Evolutionary conservation across 345 rosid species (phyloP).

Genomic region (Hevea brasiliensis): DNA sequence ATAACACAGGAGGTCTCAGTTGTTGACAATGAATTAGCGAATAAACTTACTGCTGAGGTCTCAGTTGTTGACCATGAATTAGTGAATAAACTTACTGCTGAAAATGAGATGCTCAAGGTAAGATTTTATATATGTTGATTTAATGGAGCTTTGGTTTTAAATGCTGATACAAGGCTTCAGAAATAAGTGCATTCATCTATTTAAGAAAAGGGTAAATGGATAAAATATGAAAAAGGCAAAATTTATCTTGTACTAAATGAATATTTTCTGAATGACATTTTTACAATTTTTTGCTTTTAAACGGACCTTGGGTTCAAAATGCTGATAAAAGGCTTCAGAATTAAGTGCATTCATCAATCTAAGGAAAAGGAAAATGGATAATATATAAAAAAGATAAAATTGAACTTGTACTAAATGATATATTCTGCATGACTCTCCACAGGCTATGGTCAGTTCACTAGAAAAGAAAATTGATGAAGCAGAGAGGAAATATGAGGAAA

Average conservation of each 20-base stretch:
- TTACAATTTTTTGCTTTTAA: background rate
- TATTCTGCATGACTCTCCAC: constrained; percentile 5
- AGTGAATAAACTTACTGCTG: constrained; percentile 74
- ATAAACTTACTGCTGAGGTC: constrained; percentile 80
- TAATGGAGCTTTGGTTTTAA: background rate
- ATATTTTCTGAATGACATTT: background rate
- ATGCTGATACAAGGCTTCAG: background rate
- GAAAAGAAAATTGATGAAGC: constrained; percentile 89
- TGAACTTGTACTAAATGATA: background rate
- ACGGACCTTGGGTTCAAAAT: background rate
- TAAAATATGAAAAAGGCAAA: background rate
- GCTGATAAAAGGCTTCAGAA: background rate
- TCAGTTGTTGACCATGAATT: constrained; percentile 64
- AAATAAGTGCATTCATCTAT: background rate
- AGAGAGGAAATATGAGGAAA: constrained; percentile 75
- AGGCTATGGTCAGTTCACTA: constrained; percentile 79
- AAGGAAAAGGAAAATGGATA: too few relatives aligned
- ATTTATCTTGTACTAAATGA: background rate
- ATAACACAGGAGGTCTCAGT: constrained; percentile 75
- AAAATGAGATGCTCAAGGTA: constrained; percentile 92
- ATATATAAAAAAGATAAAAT: background rate
- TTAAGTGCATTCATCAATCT: too few relatives aligned
- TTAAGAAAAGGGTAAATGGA: background rate
- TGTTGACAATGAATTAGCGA: constrained; percentile 62
- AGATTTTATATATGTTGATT: constrained; percentile 13